A percentile compares a stretch with the other conserved stretches of the same genome.
Conservation (phyloP, 495 filamentous ascomycete genomes). For the Podospora australis region DNA sequence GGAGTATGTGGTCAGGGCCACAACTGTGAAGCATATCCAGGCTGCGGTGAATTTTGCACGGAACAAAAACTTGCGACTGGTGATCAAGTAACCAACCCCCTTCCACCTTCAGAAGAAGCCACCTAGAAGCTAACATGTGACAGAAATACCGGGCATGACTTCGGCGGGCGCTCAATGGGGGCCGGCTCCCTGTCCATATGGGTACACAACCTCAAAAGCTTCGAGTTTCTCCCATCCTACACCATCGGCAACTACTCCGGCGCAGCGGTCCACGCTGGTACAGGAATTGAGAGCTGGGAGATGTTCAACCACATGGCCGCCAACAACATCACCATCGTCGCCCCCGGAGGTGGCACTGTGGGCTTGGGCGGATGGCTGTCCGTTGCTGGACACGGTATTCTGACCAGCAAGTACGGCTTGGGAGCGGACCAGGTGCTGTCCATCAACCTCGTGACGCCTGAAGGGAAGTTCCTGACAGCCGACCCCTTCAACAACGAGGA, state of each 20-base stretch:
- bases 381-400: conserved; percentile 42
- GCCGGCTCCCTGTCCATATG: conserved; percentile 53
- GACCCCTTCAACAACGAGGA: conserved; percentile 44
- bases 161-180: conserved; percentile 48
- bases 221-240: conserved; percentile 36
- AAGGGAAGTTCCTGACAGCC: conserved; percentile 49
- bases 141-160: conserved; percentile 67
- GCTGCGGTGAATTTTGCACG: conserved; percentile 57
- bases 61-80: conserved; percentile 50
- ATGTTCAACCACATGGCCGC: conserved; percentile 31
- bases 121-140: conserved; percentile 5
- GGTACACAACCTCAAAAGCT: conserved; percentile 49
- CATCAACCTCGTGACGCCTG: conserved; percentile 50
- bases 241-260: conserved; percentile 36
- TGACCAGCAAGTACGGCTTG: conserved; percentile 41
- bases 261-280: conserved; percentile 38
- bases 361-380: conserved; percentile 48
- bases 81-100: conserved; percentile 55
- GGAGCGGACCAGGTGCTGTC: conserved; percentile 47
- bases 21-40: conserved; percentile 49
- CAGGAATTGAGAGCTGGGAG: conserved; percentile 42
- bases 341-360: conserved; percentile 44
- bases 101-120: neutral
- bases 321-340: conserved; percentile 35
- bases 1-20: conserved; percentile 54